Evolutionary conservation across 768 basidiomycete genomes (phyloP), one percentile per base, ranked within the genome.

Genomic region (Amanita brunnescens): DNA sequence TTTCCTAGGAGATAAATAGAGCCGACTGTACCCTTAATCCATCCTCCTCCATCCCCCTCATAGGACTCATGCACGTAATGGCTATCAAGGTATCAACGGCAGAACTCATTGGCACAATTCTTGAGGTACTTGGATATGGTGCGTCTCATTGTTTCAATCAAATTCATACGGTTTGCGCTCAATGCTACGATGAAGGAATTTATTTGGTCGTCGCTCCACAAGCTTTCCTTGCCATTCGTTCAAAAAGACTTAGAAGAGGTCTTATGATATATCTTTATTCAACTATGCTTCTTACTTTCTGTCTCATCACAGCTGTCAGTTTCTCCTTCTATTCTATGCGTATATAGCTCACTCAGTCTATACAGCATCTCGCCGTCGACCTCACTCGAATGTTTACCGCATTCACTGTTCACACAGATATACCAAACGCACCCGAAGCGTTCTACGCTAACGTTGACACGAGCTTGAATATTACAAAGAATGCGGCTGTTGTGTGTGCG

Each of bases 41-140:
- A 41, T 10, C 16, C 10, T 1, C 23, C 10, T 13, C 13, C 42
- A 16, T 16, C n/a, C 18, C 32, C 8, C 26, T 10, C n/a, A n/a
- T 45, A 18, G 16, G 41, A 8, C 12, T 1, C 5, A n/a, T 12
- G 13, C 35, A 6, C 12, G 3, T 10, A 6, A 50, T 50, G 49
- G 40, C 29, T 16, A 16, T 50, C 30, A 12, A n/a, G 9, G 49
- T 50, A 5, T 9, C 49, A 16, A 41, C 49, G n/a, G 49, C 49
- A n/a, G 23, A 50, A 16, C 39, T 50, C 29, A 23, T 50, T 7
- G 49, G 49, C 3, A 50, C 49, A 5, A 41, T 50, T 42, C n/a
- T 50, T 6, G 49, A 50, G 26, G 26, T 50, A 29, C 26, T 50
- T 13, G 49, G 49, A 10, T 50, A 41, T 50, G 49, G 49, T 50